These are phyloP conservation scores for Colletotrichum caudatum DNA, from an alignment of 2,329 filamentous ascomycete species.

Conservation along the genomic window DNA sequence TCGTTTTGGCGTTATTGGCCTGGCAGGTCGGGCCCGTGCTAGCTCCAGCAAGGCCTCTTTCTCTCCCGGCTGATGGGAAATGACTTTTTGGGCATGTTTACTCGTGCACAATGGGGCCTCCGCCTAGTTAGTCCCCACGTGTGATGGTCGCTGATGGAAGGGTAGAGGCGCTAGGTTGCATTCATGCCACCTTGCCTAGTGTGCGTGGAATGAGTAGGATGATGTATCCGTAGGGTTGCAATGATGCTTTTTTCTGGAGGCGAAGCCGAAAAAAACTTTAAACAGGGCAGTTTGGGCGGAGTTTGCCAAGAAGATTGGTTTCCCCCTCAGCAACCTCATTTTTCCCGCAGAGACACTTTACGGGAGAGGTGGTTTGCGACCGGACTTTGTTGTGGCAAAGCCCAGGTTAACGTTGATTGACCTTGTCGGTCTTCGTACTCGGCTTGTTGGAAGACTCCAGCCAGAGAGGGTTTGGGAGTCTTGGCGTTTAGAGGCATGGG, in stretches of 20 bases:
- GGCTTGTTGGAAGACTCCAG: constrained; percentile 7
- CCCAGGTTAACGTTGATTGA: not conserved
- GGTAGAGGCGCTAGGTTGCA: no score
- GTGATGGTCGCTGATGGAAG: not conserved
- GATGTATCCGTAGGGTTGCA: not conserved
- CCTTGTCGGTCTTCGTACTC: constrained; percentile 8
- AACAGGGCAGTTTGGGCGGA: not conserved
- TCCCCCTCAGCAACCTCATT: not conserved
- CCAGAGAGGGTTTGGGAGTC: not conserved
- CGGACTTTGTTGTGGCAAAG: not conserved
- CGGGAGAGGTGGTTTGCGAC: not conserved
- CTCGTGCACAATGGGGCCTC: not conserved
- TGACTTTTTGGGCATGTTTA: not conserved
- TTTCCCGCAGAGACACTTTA: not conserved
- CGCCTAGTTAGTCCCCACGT: no score
- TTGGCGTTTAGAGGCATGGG: constrained; percentile 19
- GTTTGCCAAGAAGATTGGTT: not conserved
- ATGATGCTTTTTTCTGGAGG: not conserved
- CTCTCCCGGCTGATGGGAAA: not conserved
- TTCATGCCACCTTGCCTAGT: no score
- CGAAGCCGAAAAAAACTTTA: not conserved
- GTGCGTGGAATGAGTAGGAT: not conserved
- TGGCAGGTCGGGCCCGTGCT: not conserved
- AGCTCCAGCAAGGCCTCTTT: not conserved
- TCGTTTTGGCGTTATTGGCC: not conserved